phyloP scores from a whole-genome alignment of 1,284 basidiomycete genomes.

The Hemileia vastatrix region DNA sequence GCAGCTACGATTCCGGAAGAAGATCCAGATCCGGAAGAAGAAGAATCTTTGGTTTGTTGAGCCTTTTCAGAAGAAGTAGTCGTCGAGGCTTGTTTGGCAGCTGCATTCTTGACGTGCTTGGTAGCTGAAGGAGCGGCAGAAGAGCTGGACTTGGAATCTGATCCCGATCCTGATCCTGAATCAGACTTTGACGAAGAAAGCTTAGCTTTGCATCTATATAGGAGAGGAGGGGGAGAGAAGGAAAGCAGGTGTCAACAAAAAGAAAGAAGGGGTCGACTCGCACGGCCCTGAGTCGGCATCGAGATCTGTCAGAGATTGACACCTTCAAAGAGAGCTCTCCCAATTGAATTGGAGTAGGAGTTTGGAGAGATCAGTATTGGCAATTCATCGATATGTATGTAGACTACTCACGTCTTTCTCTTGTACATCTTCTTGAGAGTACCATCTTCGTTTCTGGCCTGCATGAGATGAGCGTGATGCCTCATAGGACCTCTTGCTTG shows the following conservation, averaged over 20 bases:
- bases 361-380: background rate
- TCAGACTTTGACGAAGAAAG: background rate
- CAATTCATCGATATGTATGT: background rate
- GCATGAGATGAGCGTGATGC: background rate
- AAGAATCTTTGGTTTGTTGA: background rate
- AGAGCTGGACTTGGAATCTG: background rate
- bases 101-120: background rate
- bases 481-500: background rate
- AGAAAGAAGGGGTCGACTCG: background rate
- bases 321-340: no score
- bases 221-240: background rate
- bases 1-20: background rate
- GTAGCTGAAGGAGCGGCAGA: background rate
- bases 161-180: background rate
- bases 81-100: background rate
- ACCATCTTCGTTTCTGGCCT: background rate
- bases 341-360: no score
- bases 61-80: background rate
- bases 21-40: background rate
- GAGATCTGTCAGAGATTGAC: no score
- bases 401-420: background rate
- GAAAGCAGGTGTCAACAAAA: background rate
- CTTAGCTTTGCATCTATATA: background rate
- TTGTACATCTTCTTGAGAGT: background rate
- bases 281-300: no score